phyloP scores from a whole-genome alignment of 805 yeast genomes.

The Debaryomyces tyrocola region DNA sequence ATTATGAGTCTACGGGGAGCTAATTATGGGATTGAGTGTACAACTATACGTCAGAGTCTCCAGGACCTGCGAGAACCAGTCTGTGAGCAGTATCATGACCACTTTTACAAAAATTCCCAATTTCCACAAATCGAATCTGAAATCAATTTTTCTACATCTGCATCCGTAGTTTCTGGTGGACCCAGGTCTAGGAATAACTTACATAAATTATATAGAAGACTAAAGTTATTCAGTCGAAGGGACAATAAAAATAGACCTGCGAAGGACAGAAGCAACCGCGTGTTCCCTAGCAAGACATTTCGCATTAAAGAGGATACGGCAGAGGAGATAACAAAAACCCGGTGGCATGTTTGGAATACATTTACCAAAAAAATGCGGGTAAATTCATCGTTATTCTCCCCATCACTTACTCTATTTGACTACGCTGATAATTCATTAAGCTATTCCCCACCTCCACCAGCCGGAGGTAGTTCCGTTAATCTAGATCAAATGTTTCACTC shows the following conservation, averaged over 20 bases:
- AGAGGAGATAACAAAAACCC: not conserved
- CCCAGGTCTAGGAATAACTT: not conserved
- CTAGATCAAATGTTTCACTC: too few relatives aligned
- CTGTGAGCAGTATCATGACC: not conserved
- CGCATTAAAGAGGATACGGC: not conserved
- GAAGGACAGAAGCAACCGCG: not conserved
- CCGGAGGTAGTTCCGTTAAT: too few relatives aligned
- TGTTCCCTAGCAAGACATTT: not conserved
- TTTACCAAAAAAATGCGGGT: too few relatives aligned
- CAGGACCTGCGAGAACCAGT: not conserved
- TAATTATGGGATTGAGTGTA: not conserved
- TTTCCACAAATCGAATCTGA: not conserved
- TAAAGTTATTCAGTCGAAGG: too few relatives aligned
- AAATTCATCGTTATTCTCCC: too few relatives aligned
- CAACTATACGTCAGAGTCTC: not conserved
- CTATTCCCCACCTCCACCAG: too few relatives aligned
- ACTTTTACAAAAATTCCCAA: not conserved
- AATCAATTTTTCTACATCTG: not conserved
- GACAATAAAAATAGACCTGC: too few relatives aligned
- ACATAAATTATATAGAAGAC: not conserved
- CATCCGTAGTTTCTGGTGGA: not conserved
- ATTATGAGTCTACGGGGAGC: not conserved
- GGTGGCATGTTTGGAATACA: not conserved
- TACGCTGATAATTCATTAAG: too few relatives aligned
- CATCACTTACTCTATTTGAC: too few relatives aligned